These are phyloP conservation scores for Tilletiopsis washingtonensis DNA, from an alignment of 1,284 basidiomycete species.

Conservation along the genomic window DNA sequence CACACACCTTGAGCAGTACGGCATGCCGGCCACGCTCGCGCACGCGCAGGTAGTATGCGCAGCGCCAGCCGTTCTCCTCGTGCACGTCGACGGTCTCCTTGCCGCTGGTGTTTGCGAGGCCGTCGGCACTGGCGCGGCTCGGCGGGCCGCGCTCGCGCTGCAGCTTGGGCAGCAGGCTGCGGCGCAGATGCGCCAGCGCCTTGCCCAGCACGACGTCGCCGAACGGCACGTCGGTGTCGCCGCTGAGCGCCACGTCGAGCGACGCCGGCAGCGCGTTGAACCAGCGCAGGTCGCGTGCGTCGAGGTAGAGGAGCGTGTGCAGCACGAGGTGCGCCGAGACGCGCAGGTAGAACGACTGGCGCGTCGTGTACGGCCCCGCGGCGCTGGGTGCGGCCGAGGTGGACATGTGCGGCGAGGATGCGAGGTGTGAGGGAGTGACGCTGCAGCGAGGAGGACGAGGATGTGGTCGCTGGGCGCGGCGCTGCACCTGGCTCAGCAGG, in stretches of 20 bases:
- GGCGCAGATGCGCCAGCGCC: constrained; percentile 35
- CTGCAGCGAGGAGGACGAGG: no score
- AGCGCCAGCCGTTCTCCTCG: constrained; percentile 37
- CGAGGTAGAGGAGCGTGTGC: constrained; percentile 48
- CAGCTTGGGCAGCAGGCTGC: not conserved
- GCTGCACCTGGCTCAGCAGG: no score
- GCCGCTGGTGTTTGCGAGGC: constrained; percentile 14
- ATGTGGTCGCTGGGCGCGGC: no score
- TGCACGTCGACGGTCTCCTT: constrained; percentile 48
- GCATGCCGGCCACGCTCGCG: constrained; percentile 28
- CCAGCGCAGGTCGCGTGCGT: constrained; percentile 48
- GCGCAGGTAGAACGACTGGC: constrained; percentile 48
- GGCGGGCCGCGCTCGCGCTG: not conserved
- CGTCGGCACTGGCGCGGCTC: not conserved
- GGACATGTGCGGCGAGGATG: no score
- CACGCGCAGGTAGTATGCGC: constrained; percentile 47
- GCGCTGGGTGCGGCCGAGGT: no score
- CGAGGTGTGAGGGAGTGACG: no score
- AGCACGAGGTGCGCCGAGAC: constrained; percentile 46
- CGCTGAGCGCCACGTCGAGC: not conserved
- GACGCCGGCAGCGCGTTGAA: constrained; percentile 39
- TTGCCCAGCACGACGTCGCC: constrained; percentile 17
- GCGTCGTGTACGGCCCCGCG: constrained; percentile 9
- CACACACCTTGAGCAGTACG: constrained; percentile 63
- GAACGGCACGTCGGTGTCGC: not conserved